Percentiles rank a stretch among this genome's conserved stretches.
Evolutionary conservation across 768 basidiomycete species (phyloP).

Genomic region (Mycena vitilis): DNA sequence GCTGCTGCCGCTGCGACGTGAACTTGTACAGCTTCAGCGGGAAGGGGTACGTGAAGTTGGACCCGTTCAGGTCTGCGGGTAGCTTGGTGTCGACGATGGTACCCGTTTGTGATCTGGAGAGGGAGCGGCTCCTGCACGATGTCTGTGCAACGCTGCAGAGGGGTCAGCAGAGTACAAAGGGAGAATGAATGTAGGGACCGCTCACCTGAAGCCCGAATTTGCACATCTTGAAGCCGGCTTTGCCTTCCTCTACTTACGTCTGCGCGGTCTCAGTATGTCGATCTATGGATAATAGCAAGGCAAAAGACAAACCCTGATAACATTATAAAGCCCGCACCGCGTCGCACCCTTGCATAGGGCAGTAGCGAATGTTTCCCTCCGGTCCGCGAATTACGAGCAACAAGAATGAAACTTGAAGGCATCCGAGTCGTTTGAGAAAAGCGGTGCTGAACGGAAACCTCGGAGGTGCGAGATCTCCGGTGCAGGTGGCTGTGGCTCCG

Average conservation of each 20-base stretch:
- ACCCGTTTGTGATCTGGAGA: slow-evolving; percentile 20
- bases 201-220: slow-evolving; percentile 28
- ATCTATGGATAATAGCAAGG: background rate
- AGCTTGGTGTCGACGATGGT: slow-evolving; percentile 11
- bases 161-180: background rate
- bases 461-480: too few relatives aligned
- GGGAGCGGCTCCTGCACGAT: slow-evolving; percentile 17
- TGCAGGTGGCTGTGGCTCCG: too few relatives aligned
- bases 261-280: background rate
- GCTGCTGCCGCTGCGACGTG: slow-evolving; percentile 22
- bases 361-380: slow-evolving; percentile 24
- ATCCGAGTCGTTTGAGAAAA: too few relatives aligned
- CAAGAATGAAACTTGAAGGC: too few relatives aligned
- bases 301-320: slow-evolving; percentile 5
- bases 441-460: too few relatives aligned
- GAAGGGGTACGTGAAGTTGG: slow-evolving; percentile 29
- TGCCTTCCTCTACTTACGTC: slow-evolving; percentile 29
- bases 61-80: slow-evolving; percentile 24
- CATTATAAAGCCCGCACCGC: slow-evolving; percentile 28
- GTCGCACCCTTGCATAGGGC: slow-evolving; percentile 25
- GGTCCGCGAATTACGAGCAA: slow-evolving; percentile 34
- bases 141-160: slow-evolving; percentile 4
- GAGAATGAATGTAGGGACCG: too few relatives aligned
- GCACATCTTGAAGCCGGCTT: slow-evolving; percentile 37
- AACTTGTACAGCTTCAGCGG: slow-evolving; percentile 26